Evolutionary conservation across 345 rosid species (phyloP), one percentile per base, ranked within the genome.

Genomic region (Fremontodendron californicum): DNA sequence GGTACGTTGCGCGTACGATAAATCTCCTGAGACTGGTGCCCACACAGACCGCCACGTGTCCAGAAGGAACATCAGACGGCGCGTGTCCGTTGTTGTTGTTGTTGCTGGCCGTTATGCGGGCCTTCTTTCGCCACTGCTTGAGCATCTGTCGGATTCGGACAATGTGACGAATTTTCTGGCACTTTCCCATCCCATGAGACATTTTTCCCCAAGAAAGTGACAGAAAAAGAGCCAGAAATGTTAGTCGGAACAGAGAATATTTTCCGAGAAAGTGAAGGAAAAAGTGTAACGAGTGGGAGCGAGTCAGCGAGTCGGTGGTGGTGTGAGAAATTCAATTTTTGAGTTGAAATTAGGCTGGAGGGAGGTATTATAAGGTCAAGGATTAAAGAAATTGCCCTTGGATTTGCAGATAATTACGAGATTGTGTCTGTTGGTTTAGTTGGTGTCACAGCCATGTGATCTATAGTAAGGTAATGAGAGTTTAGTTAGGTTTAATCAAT

Each of bases 81-180:
- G 91, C 52, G 11, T 68, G 42, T 13, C 66, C 18, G 84, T 55
- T 3, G 2, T 21, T n/a, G 25, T n/a, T 52, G 25, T n/a, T 55
- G 52, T 23, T 75, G 67, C 65, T 74, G 54, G 90, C 88, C 1
- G 79, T 74, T n/a, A 61, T 37, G 45, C 89, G 81, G 3, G 97
- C 90, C 82, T 92, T 89, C 75, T 69, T 78, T 15, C 97, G 89
- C 99, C 97, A 93, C 62, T 84, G 89, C 69, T 80, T 90, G 0
- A 95, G 87, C 94, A 92, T 90, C 65, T 90, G 98, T 42, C 89
- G 91, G 90, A 95, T 83, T 65, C 91, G 80, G 2, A 90, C 96
- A 76, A 95, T 87, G 84, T 82, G 90, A 42, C 86, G 88, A 82
- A 92, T 95, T 79, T 81, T 84, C 81, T 90, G 86, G 86, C 82